A percentile compares a stretch with the other conserved stretches of the same genome.
These are phyloP conservation scores for Fraxinus dipetala DNA, from an alignment of 305 asterid species.

Conservation along the genomic window DNA sequence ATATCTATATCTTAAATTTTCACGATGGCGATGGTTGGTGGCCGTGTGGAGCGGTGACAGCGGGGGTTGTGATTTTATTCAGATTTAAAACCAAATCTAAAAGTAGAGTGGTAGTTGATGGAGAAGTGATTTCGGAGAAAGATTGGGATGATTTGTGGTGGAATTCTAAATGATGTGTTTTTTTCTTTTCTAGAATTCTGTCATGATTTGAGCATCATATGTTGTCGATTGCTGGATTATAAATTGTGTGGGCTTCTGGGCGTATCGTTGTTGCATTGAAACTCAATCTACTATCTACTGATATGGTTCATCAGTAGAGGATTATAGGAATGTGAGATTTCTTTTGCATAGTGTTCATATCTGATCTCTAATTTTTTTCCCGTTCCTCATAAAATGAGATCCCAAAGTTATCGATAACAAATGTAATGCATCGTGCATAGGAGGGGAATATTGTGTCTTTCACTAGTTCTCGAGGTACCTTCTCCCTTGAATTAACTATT, in stretches of 20 bases:
- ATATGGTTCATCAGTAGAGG: conserved; percentile 16
- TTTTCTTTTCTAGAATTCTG: background rate
- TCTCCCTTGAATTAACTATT: background rate
- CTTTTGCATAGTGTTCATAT: background rate
- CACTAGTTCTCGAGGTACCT: conserved; percentile 21
- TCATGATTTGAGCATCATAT: background rate
- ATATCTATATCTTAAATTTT: no score
- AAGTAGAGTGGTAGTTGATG: no score
- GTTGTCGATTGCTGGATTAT: conserved; percentile 23
- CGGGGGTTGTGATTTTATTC: no score
- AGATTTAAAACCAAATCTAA: no score
- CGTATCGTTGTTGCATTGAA: background rate
- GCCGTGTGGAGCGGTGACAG: no score
- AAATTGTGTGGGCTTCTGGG: background rate
- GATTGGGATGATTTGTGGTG: no score
- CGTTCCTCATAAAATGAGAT: background rate
- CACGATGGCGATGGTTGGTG: no score
- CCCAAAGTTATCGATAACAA: background rate
- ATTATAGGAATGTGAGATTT: background rate
- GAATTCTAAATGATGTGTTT: background rate
- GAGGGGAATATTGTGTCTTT: background rate
- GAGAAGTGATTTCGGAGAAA: no score
- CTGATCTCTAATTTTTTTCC: background rate
- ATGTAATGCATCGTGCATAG: background rate
- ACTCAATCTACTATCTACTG: background rate